These are phyloP conservation scores for Plectosphaerella sp. DNA, from an alignment of 2,329 filamentous ascomycete genomes.

Conservation along the genomic window DNA sequence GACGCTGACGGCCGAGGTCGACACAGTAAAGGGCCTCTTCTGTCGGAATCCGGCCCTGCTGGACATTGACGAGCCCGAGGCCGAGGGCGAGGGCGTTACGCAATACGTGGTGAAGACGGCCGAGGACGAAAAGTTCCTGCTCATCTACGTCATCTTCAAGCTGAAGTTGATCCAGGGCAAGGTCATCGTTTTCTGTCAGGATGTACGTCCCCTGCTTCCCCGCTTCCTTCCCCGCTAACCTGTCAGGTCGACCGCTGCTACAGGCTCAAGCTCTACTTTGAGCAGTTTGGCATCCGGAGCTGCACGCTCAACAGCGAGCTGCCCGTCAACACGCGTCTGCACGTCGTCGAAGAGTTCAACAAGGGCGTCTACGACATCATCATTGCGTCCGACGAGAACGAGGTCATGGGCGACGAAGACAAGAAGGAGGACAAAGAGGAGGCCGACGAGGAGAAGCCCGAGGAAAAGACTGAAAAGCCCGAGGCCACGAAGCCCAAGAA, in stretches of 20 bases:
- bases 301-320: slow-evolving; percentile 93
- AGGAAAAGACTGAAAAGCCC: slow-evolving; percentile 14
- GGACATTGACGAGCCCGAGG: slow-evolving; percentile 78
- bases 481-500: slow-evolving; percentile 14
- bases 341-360: slow-evolving; percentile 97
- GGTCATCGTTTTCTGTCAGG: slow-evolving; percentile 66
- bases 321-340: slow-evolving; percentile 86
- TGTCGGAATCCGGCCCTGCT: slow-evolving; percentile 75
- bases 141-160: slow-evolving; percentile 94
- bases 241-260: slow-evolving; percentile 72
- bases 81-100: slow-evolving; percentile 69
- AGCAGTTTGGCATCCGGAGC: slow-evolving; percentile 93
- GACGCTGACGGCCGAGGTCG: slow-evolving; percentile 82
- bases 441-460: slow-evolving; percentile 38
- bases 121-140: slow-evolving; percentile 96
- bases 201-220: slow-evolving; percentile 28
- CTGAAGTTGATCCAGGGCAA: slow-evolving; percentile 92
- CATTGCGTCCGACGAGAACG: slow-evolving; percentile 89
- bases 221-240: slow-evolving; percentile 39
- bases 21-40: slow-evolving; percentile 80
- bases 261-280: slow-evolving; percentile 87
- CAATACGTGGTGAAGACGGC: slow-evolving; percentile 89
- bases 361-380: slow-evolving; percentile 96
- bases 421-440: slow-evolving; percentile 26
- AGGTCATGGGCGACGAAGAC: slow-evolving; percentile 68